phyloP scores from a whole-genome alignment of 139 green algal genomes.

The Pseudopediastrum boryanum region DNA sequence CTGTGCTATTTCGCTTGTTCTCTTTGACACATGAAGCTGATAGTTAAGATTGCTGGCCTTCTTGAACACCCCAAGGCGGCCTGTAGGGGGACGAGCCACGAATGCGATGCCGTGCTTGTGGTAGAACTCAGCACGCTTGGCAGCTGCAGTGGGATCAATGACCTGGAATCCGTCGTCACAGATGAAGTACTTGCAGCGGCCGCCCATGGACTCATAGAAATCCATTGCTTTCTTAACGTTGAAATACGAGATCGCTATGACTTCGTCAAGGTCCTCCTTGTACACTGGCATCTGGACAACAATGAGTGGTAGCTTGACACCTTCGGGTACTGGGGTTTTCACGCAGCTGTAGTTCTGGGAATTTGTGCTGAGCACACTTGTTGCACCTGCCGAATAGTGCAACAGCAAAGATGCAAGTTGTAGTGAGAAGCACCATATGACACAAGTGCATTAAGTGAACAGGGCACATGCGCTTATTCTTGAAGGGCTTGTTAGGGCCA shows the following conservation, averaged over 20 bases:
- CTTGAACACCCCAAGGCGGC: conserved; percentile 36
- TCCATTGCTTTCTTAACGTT: conserved; percentile 22
- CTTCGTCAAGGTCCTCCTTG: conserved; percentile 36
- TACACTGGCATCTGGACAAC: conserved; percentile 41
- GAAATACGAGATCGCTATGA: conserved; percentile 3
- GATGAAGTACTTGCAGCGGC: conserved; percentile 10
- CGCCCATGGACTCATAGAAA: conserved; percentile 1
- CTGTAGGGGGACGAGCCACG: conserved; percentile 1
- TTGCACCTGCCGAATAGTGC: too few relatives aligned
- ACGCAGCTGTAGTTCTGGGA: conserved; percentile 21
- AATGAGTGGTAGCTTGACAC: conserved; percentile 12
- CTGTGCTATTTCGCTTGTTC: background rate
- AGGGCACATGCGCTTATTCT: background rate
- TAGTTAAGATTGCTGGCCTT: conserved; percentile 46
- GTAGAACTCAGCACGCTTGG: conserved; percentile 6
- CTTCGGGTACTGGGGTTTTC: conserved; percentile 23
- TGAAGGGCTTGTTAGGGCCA: background rate
- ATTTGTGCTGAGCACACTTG: background rate
- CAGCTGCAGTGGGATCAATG: background rate
- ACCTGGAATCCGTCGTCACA: conserved; percentile 37
- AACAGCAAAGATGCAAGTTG: background rate
- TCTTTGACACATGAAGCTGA: background rate
- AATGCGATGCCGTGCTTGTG: conserved; percentile 20
- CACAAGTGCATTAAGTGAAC: background rate
- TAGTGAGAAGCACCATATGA: background rate